Percentiles rank a stretch among this genome's conserved stretches.
Conservation (phyloP, 1,284 basidiomycete species). For the Coniophora puteana region DNA sequence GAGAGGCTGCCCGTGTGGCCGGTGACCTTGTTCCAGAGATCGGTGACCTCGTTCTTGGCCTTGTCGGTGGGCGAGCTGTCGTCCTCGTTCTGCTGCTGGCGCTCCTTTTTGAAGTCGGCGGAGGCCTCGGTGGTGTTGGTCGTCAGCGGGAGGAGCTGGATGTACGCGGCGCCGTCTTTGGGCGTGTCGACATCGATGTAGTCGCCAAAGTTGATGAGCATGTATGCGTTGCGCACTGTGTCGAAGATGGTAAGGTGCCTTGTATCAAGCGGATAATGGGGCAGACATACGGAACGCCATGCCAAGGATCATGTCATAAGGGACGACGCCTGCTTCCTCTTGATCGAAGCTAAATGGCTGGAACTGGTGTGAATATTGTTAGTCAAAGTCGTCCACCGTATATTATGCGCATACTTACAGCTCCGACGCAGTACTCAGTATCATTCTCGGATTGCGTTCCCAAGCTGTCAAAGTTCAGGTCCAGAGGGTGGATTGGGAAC, state of each 20-base stretch:
- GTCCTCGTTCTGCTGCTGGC: conserved; percentile 5
- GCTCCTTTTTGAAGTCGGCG: conserved; percentile 17
- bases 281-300: conserved; percentile 57
- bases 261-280: too few relatives aligned
- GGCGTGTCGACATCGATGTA: conserved; percentile 41
- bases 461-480: conserved; percentile 28
- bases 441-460: too few relatives aligned
- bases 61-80: conserved; percentile 1
- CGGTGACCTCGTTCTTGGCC: background rate
- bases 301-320: conserved; percentile 40
- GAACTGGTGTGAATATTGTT: conserved; percentile 35
- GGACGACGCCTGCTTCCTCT: conserved; percentile 36
- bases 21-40: conserved; percentile 1
- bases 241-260: too few relatives aligned
- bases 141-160: conserved; percentile 57
- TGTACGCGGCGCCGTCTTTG: conserved; percentile 42
- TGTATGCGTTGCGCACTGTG: conserved; percentile 54
- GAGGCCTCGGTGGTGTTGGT: conserved; percentile 35
- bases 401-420: conserved; percentile 36
- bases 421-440: conserved; percentile 42
- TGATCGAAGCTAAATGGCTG: conserved; percentile 38
- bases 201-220: conserved; percentile 58
- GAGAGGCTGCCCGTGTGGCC: conserved; percentile 4
- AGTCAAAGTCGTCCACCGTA: conserved; percentile 4
- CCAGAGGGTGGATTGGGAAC: conserved; percentile 62